These are phyloP conservation scores for Colletotrichum sp. DNA, from an alignment of 2,329 filamentous ascomycete species.

Conservation along the genomic window DNA sequence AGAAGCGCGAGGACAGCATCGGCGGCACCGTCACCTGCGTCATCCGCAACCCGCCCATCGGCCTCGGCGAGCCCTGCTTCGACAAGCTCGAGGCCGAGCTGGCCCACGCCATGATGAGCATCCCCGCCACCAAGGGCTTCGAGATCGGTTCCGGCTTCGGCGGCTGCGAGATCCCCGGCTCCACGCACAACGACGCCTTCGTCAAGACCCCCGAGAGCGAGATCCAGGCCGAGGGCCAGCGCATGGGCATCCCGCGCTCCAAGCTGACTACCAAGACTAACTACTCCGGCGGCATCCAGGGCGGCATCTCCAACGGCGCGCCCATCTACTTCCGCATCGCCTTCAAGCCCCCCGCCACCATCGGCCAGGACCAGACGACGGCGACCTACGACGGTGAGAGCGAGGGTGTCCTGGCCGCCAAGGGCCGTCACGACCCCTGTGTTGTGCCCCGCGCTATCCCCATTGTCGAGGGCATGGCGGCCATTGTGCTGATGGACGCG, in stretches of 20 bases:
- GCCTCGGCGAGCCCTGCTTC: constrained; percentile 92
- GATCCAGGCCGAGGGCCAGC: constrained; percentile 35
- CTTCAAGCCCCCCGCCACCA: constrained; percentile 96
- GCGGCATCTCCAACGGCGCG: constrained; percentile 92
- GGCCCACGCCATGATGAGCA: constrained; percentile 92
- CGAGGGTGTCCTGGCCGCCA: constrained; percentile 83
- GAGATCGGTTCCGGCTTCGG: constrained; percentile 94
- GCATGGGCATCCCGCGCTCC: constrained; percentile 55
- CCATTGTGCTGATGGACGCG: constrained; percentile 86
- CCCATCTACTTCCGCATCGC: constrained; percentile 93
- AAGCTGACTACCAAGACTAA: constrained; percentile 88
- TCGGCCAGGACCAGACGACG: constrained; percentile 86
- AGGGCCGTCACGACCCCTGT: constrained; percentile 93
- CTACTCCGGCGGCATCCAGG: constrained; percentile 94
- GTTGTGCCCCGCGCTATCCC: constrained; percentile 88
- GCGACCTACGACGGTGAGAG: constrained; percentile 74
- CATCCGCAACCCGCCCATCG: constrained; percentile 82
- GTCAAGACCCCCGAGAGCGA: constrained; percentile 56
- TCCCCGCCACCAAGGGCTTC: constrained; percentile 94
- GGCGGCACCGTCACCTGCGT: constrained; percentile 96
- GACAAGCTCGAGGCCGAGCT: constrained; percentile 94
- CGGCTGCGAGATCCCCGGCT: constrained; percentile 85
- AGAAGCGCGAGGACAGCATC: constrained; percentile 84
- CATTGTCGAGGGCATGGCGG: constrained; percentile 91
- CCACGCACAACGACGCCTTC: constrained; percentile 92